Evolutionary conservation across 2,329 filamentous ascomycete species (phyloP).

Genomic region (Aureobasidium mangrovei): DNA sequence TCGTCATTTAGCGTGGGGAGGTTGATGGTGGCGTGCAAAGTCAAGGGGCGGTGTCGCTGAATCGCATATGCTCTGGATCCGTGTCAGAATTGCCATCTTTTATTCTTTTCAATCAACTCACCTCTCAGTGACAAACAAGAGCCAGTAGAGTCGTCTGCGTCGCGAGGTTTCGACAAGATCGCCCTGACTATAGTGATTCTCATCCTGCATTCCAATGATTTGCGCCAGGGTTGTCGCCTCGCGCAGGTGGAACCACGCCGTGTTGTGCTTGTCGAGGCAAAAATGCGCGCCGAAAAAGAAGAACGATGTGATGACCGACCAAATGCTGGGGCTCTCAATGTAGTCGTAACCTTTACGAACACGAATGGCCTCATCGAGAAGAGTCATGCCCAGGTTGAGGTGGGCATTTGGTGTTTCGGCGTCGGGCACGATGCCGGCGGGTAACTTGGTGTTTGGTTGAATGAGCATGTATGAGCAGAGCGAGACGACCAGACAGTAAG

Average conservation of each 20-base stretch:
- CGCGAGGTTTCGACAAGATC: slow-evolving; percentile 45
- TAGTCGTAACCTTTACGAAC: slow-evolving; percentile 50
- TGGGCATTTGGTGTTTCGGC: slow-evolving; percentile 39
- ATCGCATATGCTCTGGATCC: slow-evolving; percentile 51
- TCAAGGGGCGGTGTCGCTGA: slow-evolving; percentile 54
- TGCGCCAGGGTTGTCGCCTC: slow-evolving; percentile 54
- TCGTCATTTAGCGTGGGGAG: slow-evolving; percentile 43
- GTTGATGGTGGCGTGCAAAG: slow-evolving; percentile 50
- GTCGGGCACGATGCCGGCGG: slow-evolving; percentile 34
- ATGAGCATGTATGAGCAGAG: slow-evolving; percentile 44
- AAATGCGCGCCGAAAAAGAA: slow-evolving; percentile 54
- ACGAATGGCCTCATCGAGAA: slow-evolving; percentile 50
- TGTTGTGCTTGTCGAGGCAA: slow-evolving; percentile 52
- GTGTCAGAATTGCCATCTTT: neutral
- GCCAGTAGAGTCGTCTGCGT: slow-evolving; percentile 51
- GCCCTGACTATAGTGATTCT: slow-evolving; percentile 43
- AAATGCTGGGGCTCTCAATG: slow-evolving; percentile 46
- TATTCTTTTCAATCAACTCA: slow-evolving; percentile 20
- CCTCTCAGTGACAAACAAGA: slow-evolving; percentile 55
- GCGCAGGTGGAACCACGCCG: slow-evolving; percentile 54
- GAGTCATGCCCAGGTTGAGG: slow-evolving; percentile 42
- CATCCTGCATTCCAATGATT: slow-evolving; percentile 51
- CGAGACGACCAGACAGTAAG: slow-evolving; percentile 49
- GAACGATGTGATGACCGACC: slow-evolving; percentile 54
- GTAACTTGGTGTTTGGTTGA: slow-evolving; percentile 39